Base-by-base conservation (phyloP, 1,284 basidiomycete genomes). In the Singerocomus inundabilis region DNA sequence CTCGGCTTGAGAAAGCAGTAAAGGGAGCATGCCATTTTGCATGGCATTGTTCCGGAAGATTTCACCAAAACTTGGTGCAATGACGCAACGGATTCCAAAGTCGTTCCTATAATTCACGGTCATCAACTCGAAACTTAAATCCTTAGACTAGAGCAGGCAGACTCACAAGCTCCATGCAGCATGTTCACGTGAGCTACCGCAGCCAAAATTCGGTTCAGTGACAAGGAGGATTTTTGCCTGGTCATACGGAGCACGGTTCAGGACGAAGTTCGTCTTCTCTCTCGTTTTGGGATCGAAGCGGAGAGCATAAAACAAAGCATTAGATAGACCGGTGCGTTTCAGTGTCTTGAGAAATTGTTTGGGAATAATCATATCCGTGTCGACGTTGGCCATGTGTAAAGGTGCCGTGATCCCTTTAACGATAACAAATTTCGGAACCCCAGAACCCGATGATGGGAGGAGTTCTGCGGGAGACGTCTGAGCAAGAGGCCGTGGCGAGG, bases 291-390 rank as follows among this genome's bases (percentile, higher is more conserved):
- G 83, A 63, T 95, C 83, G 65, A 85, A 89, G 41, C 95, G 84
- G 46, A 93, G 75, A 21, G 89, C 83, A 68, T 80, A 91, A 77
- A 98, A 98, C 47, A 97, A 75, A 12, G 91, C 93, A 51, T 88
- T 76, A n/a, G 91, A 91, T 48, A 98, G 80, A 46, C 94, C 94
- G 21, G 93, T 96, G 50, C 95, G 83, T 73, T 96, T 93, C 58
- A 98, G 74, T 6, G 93, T 96, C 75, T 97, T 98, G 70, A 98
- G 74, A 77, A 96, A 98, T 67, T 93, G 91, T 67, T 95, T 95
- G 6, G 94, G 95, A 63, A 97, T 96, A 68, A 98, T 96, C 86
- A 92, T 93, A 68, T 98, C 95, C 46, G 94, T 98, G 71, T 98
- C 94, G 56, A 97, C 87, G 66, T 98, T 98, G 61, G 91, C 85